A percentile compares a stretch with the other conserved stretches of the same genome.
Evolutionary conservation across 345 rosid genomes (phyloP).

Genomic region (Citrus australasica): DNA sequence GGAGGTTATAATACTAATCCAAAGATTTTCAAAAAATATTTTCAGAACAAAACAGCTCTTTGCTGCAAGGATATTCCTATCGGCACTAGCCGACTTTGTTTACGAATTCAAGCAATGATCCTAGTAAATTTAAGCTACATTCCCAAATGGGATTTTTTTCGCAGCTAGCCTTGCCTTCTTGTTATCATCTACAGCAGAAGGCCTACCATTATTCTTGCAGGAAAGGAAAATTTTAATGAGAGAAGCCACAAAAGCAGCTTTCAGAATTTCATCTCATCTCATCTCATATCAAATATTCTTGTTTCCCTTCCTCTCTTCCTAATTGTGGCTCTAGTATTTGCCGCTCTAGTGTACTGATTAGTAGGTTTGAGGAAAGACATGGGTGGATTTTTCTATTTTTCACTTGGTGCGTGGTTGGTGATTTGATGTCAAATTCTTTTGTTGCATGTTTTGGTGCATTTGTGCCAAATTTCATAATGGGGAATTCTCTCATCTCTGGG

Average conservation of each 20-base stretch:
- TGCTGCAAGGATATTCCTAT: conserved; percentile 23
- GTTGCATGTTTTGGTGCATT: conserved; percentile 30
- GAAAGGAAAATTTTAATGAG: conserved; percentile 26
- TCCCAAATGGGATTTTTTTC: conserved; percentile 30
- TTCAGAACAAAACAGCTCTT: conserved; percentile 32
- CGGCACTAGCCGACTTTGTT: conserved; percentile 22
- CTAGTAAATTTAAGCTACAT: conserved; percentile 16
- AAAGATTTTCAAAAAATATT: conserved; percentile 24
- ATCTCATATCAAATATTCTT: conserved; percentile 16
- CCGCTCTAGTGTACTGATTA: conserved; percentile 28
- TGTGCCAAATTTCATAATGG: conserved; percentile 27
- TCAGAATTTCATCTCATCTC: conserved; percentile 30
- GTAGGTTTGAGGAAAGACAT: conserved; percentile 27
- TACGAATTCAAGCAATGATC: conserved; percentile 16
- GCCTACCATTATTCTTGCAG: conserved; percentile 29
- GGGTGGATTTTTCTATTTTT: conserved; percentile 24
- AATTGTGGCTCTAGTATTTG: conserved; percentile 24
- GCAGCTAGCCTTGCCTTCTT: conserved; percentile 28
- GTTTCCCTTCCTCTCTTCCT: conserved; percentile 28
- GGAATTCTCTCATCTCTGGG: conserved; percentile 19
- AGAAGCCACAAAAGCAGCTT: conserved; percentile 31
- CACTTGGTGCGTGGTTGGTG: conserved; percentile 24
- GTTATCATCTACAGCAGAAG: conserved; percentile 33
- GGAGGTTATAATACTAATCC: conserved; percentile 18
- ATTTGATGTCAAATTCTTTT: conserved; percentile 33